phyloP scores from a whole-genome alignment of 371 early-diverging fungal genomes.

The Lichtheimia corymbifera region DNA sequence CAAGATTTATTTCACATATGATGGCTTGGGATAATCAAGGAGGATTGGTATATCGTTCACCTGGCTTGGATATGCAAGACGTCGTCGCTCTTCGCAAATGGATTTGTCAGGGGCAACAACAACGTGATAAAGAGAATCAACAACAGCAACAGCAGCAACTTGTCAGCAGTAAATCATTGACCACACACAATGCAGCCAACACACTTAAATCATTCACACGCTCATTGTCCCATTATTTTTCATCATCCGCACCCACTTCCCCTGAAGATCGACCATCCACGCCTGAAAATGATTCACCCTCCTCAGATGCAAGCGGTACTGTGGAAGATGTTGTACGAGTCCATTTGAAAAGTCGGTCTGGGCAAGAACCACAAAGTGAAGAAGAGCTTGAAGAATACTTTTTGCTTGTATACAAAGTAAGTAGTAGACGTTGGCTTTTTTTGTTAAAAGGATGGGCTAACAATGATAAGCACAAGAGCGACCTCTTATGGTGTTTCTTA shows the following conservation, averaged over 20 bases:
- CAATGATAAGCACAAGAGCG: conserved; percentile 29
- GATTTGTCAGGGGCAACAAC: conserved; percentile 22
- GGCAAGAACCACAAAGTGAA: neutral
- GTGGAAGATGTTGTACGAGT: conserved; percentile 41
- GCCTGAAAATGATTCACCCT: conserved; percentile 15
- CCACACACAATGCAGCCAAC: conserved; percentile 6
- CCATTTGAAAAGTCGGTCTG: conserved; percentile 28
- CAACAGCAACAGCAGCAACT: conserved; percentile 17
- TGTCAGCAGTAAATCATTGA: neutral
- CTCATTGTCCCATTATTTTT: conserved; percentile 56
- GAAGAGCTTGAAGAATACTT: conserved; percentile 46
- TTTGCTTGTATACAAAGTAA: conserved; percentile 58
- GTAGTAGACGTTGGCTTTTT: neutral
- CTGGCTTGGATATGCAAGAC: conserved; percentile 26
- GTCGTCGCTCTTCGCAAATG: conserved; percentile 37
- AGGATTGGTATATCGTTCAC: conserved; percentile 43
- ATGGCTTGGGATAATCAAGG: conserved; percentile 38
- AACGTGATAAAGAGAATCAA: conserved; percentile 6
- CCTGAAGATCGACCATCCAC: conserved; percentile 14
- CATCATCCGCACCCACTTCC: conserved; percentile 35
- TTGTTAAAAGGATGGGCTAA: too few species aligned
- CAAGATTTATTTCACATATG: conserved; percentile 38
- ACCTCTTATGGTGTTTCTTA: conserved; percentile 40
- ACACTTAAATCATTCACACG: conserved; percentile 52
- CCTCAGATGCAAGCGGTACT: neutral